phyloP scores from a whole-genome alignment of 768 basidiomycete species.

The Leccinum uliginosum region DNA sequence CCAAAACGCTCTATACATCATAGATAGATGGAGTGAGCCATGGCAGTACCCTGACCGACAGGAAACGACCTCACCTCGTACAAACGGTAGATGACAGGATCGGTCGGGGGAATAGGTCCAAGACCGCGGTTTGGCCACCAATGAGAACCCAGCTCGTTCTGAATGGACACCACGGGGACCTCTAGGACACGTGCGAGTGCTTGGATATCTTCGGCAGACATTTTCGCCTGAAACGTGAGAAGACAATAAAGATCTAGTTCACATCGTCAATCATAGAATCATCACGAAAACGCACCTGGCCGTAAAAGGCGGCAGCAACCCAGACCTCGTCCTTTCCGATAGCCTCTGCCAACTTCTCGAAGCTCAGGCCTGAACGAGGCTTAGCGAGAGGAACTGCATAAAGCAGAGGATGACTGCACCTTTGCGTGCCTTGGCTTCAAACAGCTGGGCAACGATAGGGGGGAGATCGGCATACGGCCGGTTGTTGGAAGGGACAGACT shows the following conservation, averaged over 20 bases:
- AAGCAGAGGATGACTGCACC: constrained; percentile 32
- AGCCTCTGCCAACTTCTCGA: constrained; percentile 60
- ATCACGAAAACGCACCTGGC: constrained; percentile 47
- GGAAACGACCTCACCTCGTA: constrained; percentile 53
- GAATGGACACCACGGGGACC: constrained; percentile 36
- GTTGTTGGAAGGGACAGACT: constrained; percentile 42
- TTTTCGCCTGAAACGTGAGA: constrained; percentile 52
- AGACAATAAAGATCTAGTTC: not conserved
- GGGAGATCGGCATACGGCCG: constrained; percentile 50
- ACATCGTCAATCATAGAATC: not conserved
- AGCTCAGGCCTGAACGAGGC: constrained; percentile 50
- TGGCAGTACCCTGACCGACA: not conserved
- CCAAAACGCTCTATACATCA: constrained; percentile 52
- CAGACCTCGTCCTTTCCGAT: constrained; percentile 76
- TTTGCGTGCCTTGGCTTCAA: constrained; percentile 66
- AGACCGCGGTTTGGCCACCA: constrained; percentile 75
- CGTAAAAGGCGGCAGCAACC: constrained; percentile 80
- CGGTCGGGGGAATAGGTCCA: constrained; percentile 67
- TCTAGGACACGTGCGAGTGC: constrained; percentile 49
- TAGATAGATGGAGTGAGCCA: not conserved
- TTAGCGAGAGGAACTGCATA: not conserved
- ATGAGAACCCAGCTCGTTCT: constrained; percentile 49
- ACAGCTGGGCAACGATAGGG: constrained; percentile 43
- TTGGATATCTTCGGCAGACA: constrained; percentile 53
- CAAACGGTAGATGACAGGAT: constrained; percentile 77